These are phyloP conservation scores for Theileria equi DNA, from an alignment of 169 alveolate species.

Conservation along the genomic window DNA sequence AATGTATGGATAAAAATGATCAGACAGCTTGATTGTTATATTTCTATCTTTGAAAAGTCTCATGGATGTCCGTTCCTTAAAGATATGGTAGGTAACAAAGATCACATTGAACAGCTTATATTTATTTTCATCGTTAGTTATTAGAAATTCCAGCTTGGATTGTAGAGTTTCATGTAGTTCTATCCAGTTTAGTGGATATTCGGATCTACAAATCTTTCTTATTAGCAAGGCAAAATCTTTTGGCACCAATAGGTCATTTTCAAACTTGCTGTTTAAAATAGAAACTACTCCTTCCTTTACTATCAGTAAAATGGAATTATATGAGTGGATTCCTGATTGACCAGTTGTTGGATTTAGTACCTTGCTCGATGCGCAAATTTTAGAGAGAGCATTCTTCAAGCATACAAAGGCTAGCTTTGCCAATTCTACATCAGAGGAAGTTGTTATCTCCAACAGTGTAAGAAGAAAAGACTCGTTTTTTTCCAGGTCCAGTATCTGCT, in stretches of 20 bases:
- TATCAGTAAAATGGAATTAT: too few species aligned
- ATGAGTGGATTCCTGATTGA: too few species aligned
- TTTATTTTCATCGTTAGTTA: background rate
- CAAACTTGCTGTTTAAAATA: constrained; percentile 1
- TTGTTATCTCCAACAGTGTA: constrained; percentile 39
- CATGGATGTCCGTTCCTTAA: constrained; percentile 52
- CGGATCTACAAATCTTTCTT: constrained; percentile 29
- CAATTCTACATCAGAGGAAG: constrained; percentile 21
- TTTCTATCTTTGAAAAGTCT: constrained; percentile 32
- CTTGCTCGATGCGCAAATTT: background rate
- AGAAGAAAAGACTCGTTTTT: constrained; percentile 26
- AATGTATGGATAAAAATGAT: constrained; percentile 27
- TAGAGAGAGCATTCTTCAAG: constrained; percentile 27
- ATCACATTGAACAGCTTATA: constrained; percentile 12
- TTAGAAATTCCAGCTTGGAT: background rate
- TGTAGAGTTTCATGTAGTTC: constrained; percentile 25
- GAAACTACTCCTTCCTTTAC: too few species aligned
- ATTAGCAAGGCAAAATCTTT: constrained; percentile 45
- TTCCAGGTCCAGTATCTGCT: constrained; percentile 40
- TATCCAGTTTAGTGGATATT: constrained; percentile 49
- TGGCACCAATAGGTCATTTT: background rate
- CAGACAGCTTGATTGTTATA: constrained; percentile 18
- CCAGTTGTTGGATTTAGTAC: background rate
- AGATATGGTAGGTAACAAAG: constrained; percentile 32
- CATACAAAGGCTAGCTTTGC: constrained; percentile 46